Conservation (phyloP, 177 flowering plant species). For the Vitis hybrid region DNA sequence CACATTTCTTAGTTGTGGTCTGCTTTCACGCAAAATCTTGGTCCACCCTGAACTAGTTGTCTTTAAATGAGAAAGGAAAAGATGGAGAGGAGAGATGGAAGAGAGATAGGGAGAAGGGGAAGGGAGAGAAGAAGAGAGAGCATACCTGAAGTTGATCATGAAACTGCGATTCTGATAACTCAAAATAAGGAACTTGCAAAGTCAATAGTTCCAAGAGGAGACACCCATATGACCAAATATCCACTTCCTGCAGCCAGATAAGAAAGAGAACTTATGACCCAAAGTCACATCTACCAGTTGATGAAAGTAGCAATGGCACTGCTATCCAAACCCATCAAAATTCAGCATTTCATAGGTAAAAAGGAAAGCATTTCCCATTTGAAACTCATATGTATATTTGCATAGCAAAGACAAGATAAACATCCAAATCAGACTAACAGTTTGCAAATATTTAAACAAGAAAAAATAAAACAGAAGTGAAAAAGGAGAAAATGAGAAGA, state of each 20-base stretch:
- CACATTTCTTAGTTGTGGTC: too few species aligned
- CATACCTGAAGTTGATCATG: slow-evolving; percentile 66
- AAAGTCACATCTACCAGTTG: not conserved
- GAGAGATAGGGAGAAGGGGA: not conserved
- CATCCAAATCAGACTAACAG: too few species aligned
- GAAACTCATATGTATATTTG: too few species aligned
- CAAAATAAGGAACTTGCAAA: slow-evolving; percentile 70
- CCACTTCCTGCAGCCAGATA: slow-evolving; percentile 69
- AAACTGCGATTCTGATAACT: slow-evolving; percentile 52
- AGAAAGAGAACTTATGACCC: slow-evolving; percentile 1
- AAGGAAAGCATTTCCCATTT: not conserved
- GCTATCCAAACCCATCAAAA: not conserved
- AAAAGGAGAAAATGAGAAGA: too few species aligned
- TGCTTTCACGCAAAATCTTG: not conserved
- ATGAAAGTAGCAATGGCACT: not conserved
- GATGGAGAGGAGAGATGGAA: not conserved
- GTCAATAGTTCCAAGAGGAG: slow-evolving; percentile 78
- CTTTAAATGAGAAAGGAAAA: not conserved
- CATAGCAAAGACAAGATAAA: too few species aligned
- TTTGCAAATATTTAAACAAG: too few species aligned
- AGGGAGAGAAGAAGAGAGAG: slow-evolving; percentile 7
- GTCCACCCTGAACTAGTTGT: not conserved
- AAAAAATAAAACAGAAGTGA: too few species aligned
- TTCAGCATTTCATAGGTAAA: not conserved
- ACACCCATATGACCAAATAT: slow-evolving; percentile 98